These are phyloP conservation scores for Hibiscus mutabilis DNA, from an alignment of 345 rosid species.

Conservation along the genomic window DNA sequence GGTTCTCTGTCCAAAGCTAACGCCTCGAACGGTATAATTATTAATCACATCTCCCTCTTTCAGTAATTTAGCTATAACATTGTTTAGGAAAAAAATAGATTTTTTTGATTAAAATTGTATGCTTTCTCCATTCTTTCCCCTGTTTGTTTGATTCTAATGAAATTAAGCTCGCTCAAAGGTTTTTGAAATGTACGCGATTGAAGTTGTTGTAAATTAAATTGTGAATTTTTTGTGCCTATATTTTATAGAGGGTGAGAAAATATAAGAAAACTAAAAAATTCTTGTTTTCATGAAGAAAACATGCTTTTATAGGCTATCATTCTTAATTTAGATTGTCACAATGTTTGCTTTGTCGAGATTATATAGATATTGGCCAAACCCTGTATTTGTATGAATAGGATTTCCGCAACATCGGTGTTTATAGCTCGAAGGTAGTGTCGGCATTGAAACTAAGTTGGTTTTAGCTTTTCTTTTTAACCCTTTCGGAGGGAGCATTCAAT, in stretches of 20 bases:
- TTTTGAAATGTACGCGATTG: not conserved
- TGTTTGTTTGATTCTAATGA: not conserved
- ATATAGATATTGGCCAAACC: not conserved
- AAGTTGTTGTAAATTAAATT: not conserved
- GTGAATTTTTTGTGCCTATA: too few relatives aligned
- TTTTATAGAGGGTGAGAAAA: too few relatives aligned
- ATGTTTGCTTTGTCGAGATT: not conserved
- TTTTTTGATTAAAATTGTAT: not conserved
- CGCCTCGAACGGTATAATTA: constrained; percentile 52
- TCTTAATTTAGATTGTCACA: not conserved
- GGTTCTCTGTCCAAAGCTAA: constrained; percentile 45
- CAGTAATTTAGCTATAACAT: not conserved
- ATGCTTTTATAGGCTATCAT: not conserved
- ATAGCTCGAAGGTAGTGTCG: not conserved
- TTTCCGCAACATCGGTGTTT: not conserved
- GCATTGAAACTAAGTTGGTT: not conserved
- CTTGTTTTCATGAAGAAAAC: too few relatives aligned
- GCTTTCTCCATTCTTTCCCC: too few relatives aligned
- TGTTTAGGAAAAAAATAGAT: not conserved
- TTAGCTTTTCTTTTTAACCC: not conserved
- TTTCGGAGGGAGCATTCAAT: not conserved
- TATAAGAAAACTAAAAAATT: too few relatives aligned
- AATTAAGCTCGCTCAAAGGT: not conserved
- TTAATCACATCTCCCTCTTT: not conserved
- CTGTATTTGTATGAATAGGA: not conserved